These are phyloP conservation scores for Xerocomellus chrysenteron DNA, from an alignment of 768 basidiomycete genomes.

Conservation along the genomic window DNA sequence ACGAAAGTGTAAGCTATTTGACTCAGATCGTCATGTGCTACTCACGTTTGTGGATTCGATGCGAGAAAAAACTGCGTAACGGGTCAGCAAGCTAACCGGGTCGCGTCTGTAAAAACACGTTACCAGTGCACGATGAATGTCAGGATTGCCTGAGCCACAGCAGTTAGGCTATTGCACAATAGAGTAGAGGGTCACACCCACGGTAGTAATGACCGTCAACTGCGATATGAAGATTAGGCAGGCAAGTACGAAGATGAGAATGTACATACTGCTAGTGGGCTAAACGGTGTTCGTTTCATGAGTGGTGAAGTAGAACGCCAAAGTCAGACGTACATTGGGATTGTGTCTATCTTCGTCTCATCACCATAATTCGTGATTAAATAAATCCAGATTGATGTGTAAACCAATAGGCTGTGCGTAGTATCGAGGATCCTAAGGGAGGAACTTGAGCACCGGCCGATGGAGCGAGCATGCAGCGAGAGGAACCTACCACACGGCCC, in stretches of 20 bases:
- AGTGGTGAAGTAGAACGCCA: background rate
- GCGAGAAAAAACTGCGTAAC: constrained; percentile 6
- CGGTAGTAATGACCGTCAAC: constrained; percentile 35
- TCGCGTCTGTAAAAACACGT: background rate
- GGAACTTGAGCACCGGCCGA: background rate
- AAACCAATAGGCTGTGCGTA: constrained; percentile 42
- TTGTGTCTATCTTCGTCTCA: constrained; percentile 36
- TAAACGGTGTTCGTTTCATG: background rate
- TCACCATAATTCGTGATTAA: constrained; percentile 46
- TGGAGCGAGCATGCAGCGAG: background rate
- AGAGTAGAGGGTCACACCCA: background rate
- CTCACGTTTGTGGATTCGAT: constrained; percentile 16
- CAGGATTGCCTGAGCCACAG: constrained; percentile 41
- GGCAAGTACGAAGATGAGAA: background rate
- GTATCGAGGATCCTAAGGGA: constrained; percentile 35
- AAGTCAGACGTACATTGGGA: constrained; percentile 40
- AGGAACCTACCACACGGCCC: constrained; percentile 24
- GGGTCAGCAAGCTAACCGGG: background rate
- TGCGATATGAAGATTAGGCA: constrained; percentile 4
- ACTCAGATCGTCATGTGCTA: background rate
- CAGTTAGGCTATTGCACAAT: background rate
- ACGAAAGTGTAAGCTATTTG: background rate
- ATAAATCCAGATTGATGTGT: constrained; percentile 42
- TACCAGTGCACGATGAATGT: constrained; percentile 55
- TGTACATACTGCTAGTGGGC: constrained; percentile 28